A percentile compares a stretch with the other conserved stretches of the same genome.
phyloP scores from a whole-genome alignment of 1,284 basidiomycete species.

The Papiliotrema nemorosa region DNA sequence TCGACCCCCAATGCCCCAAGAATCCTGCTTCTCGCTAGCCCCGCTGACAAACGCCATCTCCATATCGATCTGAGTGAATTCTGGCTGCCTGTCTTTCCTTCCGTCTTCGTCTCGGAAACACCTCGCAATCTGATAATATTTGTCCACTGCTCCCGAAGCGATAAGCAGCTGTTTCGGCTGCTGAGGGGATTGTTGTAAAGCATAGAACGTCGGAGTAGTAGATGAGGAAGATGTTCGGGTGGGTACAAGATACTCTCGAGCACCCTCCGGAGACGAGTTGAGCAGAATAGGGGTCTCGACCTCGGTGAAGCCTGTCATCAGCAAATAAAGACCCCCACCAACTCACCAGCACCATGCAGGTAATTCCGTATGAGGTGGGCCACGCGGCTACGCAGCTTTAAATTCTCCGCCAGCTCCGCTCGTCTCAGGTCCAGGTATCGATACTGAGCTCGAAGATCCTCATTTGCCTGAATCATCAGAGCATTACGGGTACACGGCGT shows the following conservation, averaged over 20 bases:
- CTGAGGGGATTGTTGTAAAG: constrained; percentile 89
- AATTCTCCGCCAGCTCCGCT: constrained; percentile 65
- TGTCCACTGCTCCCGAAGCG: constrained; percentile 81
- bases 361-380: constrained; percentile 70
- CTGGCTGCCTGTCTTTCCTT: constrained; percentile 88
- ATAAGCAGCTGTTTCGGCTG: constrained; percentile 94
- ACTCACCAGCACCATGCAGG: constrained; percentile 67
- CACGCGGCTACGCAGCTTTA: constrained; percentile 73
- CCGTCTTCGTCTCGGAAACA: constrained; percentile 96
- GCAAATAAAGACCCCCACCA: neutral
- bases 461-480: constrained; percentile 62
- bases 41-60: constrained; percentile 95
- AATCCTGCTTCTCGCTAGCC: constrained; percentile 49
- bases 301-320: constrained; percentile 69
- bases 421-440: constrained; percentile 86
- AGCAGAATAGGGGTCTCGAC: constrained; percentile 92
- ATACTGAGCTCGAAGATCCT: constrained; percentile 76
- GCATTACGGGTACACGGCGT: neutral
- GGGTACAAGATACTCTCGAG: constrained; percentile 90
- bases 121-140: constrained; percentile 86
- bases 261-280: constrained; percentile 89
- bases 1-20: constrained; percentile 78
- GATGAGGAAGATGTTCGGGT: constrained; percentile 55
- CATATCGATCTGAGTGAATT: constrained; percentile 94
- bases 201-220: constrained; percentile 67